Base-by-base conservation (phyloP, 768 basidiomycete species). In the Lyophyllum semitale region DNA sequence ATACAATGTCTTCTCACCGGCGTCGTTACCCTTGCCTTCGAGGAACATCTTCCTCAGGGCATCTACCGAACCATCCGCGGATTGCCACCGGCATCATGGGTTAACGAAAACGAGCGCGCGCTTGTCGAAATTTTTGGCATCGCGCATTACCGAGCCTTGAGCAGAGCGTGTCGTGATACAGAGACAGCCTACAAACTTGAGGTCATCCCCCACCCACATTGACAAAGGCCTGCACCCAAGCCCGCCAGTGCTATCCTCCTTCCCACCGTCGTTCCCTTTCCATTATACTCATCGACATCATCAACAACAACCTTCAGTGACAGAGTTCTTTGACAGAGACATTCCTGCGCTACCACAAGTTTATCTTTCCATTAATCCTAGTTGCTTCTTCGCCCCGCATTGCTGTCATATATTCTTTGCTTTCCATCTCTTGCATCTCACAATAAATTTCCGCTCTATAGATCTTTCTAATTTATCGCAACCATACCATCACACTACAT, bases 71-170 rank as follows among this genome's bases (percentile, higher is more conserved):
- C 91, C 45, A 87, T 83, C 54, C 88, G 91, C 58, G 90, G 85
- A 18, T 71, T 93, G 15, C 91, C 91, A 18, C 83, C 89, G 11
- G 77, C 80, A n/a, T 79, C 88, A 35, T 93, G 91, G 91, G 77
- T 93, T 53, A 81, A 79, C 57, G 80, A 81, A 33, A 84, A 93
- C 66, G 84, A 91, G 68, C 68, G 75, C 4, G 75, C 80, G 44
- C 82, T 93, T 38, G 74, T 81, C 51, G 86, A 90, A 48, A 81
- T 93, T 55, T 90, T 93, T 64, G 90, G 89, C n/a, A 71, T 72
- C 42, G 61, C 84, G 40, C 90, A 90, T 66, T 91, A 82, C 74
- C 84, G 80, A 63, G 83, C 87, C 54, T 74, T 93, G 45, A 84
- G 85, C 65, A 82, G 81, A 64, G 89, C 91, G 25, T 88, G 86